Conservation (phyloP, 2,329 filamentous ascomycete species). For the Periconia sp. region DNA sequence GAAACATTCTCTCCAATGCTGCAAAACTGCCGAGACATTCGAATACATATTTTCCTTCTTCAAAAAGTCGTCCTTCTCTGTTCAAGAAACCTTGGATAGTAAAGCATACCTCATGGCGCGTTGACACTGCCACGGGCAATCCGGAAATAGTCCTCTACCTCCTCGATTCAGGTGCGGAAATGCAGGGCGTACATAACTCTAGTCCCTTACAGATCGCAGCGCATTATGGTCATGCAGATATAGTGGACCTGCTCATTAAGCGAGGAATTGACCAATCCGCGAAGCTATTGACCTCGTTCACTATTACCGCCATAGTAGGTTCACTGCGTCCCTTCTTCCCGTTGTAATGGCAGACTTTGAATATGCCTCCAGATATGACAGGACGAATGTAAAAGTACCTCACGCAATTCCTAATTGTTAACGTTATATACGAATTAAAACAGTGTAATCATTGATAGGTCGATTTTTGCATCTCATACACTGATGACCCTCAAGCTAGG, state of each 20-base stretch:
- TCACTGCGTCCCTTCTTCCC: no score
- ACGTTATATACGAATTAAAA: no score
- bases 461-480: no score
- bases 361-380: no score
- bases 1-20: background rate
- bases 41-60: background rate
- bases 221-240: background rate
- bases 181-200: background rate
- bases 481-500: no score
- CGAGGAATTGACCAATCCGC: background rate
- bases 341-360: no score
- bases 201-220: background rate
- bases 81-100: background rate
- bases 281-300: no score
- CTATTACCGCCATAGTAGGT: no score
- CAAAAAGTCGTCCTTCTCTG: background rate
- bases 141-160: background rate
- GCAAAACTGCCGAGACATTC: background rate
- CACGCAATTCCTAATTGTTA: no score
- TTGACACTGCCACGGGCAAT: background rate
- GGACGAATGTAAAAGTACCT: no score
- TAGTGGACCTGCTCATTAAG: background rate
- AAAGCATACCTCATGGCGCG: background rate
- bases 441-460: no score
- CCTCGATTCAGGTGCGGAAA: background rate